Conservation (phyloP, 1,284 basidiomycete genomes). For the Fomitiporia mediterranea region DNA sequence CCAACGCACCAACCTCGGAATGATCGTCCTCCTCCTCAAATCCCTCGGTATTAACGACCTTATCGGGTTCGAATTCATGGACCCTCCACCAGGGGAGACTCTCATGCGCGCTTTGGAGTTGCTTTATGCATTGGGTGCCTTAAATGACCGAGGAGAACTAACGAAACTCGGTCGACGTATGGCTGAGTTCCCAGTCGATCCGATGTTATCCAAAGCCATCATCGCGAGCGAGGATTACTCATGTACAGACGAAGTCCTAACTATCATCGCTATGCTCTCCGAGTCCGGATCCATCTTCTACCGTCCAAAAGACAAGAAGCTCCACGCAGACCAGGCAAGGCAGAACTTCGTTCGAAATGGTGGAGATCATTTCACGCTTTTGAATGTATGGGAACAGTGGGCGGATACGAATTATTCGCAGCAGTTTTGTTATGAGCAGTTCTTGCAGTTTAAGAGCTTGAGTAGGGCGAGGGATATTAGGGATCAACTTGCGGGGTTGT, state of each 20-base stretch:
- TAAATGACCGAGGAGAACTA: constrained; percentile 94
- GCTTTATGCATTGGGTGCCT: constrained; percentile 90
- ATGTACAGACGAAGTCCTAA: constrained; percentile 97
- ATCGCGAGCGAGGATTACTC: constrained; percentile 91
- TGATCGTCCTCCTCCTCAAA: constrained; percentile 93
- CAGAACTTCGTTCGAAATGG: constrained; percentile 94
- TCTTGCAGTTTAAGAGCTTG: constrained; percentile 95
- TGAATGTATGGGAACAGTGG: constrained; percentile 99
- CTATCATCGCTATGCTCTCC: constrained; percentile 96
- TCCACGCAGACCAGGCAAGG: constrained; percentile 93
- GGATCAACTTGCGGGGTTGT: constrained; percentile 92
- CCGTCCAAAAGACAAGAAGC: constrained; percentile 95
- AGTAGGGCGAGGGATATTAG: constrained; percentile 92
- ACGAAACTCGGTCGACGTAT: constrained; percentile 95
- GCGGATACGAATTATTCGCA: constrained; percentile 94
- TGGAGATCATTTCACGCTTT: constrained; percentile 96
- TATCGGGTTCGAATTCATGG: constrained; percentile 99
- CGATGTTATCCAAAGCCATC: constrained; percentile 95
- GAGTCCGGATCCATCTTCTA: constrained; percentile 95
- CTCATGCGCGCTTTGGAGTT: constrained; percentile 92
- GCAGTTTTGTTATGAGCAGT: constrained; percentile 95
- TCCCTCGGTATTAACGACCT: constrained; percentile 96
- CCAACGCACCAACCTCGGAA: constrained; percentile 94
- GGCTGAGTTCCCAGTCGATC: constrained; percentile 99
- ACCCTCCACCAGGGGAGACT: constrained; percentile 98